Evolutionary conservation across 345 rosid genomes (phyloP).

Genomic region (Conringia planisiliqua): DNA sequence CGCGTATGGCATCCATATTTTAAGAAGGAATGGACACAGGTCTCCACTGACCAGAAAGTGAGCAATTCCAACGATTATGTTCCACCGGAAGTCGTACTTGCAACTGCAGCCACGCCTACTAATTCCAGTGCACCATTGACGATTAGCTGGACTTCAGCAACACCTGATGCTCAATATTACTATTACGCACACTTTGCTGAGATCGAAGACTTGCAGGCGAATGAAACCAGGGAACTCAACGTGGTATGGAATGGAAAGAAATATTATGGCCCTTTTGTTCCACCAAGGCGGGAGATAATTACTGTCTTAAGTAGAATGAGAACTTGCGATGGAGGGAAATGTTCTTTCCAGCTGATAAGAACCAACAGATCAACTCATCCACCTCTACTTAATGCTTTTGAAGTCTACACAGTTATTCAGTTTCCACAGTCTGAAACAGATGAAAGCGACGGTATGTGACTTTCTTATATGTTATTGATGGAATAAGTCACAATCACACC

Average conservation of each 20-base stretch:
- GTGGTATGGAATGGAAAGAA: not conserved
- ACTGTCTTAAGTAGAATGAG: too few species aligned
- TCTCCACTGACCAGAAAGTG: not conserved
- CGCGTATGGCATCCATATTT: not conserved
- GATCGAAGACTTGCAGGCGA: not conserved
- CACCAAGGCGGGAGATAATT: not conserved
- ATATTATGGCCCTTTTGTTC: not conserved
- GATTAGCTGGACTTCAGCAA: not conserved
- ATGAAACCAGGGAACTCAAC: conserved; percentile 14
- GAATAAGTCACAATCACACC: not conserved
- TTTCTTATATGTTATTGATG: too few species aligned
- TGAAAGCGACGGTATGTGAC: conserved; percentile 7
- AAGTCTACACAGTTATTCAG: conserved; percentile 8
- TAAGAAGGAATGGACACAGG: not conserved
- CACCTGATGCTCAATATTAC: not conserved
- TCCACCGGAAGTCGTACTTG: conserved; percentile 14
- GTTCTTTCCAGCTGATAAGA: conserved; percentile 10
- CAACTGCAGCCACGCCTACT: conserved; percentile 14
- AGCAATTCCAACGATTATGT: not conserved
- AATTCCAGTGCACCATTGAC: conserved; percentile 11
- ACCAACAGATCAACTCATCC: conserved; percentile 26
- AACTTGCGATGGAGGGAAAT: not conserved
- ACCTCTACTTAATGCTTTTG: conserved; percentile 37
- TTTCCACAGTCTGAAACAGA: conserved; percentile 21
- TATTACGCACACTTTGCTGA: not conserved